Conservation (phyloP, 306 rosid species). For the Rosa rugosa region DNA sequence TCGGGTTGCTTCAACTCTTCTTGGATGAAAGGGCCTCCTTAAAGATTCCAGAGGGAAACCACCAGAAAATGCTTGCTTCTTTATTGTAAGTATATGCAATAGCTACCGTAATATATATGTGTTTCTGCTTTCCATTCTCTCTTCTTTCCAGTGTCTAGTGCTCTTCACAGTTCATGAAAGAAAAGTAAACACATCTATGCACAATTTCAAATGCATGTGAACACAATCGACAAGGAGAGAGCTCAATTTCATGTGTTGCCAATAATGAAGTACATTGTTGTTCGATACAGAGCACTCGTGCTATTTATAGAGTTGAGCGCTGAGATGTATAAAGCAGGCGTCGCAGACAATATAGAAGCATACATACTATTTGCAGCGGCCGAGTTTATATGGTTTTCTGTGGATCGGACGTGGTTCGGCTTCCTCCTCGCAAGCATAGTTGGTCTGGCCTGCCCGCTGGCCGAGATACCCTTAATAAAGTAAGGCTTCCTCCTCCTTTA, state of each 20-base stretch:
- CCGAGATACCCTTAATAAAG: constrained; percentile 56
- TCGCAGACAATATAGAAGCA: constrained; percentile 63
- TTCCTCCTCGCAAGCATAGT: constrained; percentile 66
- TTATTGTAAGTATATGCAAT: constrained; percentile 42
- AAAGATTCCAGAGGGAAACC: constrained; percentile 38
- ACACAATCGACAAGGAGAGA: not conserved
- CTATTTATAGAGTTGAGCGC: constrained; percentile 78
- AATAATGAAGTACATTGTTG: not conserved
- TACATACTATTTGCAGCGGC: constrained; percentile 73
- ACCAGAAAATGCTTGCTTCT: constrained; percentile 44
- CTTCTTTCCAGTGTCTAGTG: not conserved
- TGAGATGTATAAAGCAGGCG: constrained; percentile 78
- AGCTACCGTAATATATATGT: not conserved
- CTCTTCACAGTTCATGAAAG: not conserved
- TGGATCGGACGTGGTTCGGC: constrained; percentile 70
- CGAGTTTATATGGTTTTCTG: constrained; percentile 69
- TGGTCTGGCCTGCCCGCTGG: constrained; percentile 55
- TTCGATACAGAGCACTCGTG: constrained; percentile 52
- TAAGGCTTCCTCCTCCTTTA: constrained; percentile 19
- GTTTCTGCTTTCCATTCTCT: not conserved
- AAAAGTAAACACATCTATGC: not conserved
- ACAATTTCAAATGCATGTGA: not conserved
- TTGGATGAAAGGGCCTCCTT: constrained; percentile 46
- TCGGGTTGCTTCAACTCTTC: constrained; percentile 73
- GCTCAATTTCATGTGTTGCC: not conserved